Evolutionary conservation across 2,329 filamentous ascomycete species (phyloP), one percentile per base, ranked within the genome.

Genomic region (Exophiala sideris): DNA sequence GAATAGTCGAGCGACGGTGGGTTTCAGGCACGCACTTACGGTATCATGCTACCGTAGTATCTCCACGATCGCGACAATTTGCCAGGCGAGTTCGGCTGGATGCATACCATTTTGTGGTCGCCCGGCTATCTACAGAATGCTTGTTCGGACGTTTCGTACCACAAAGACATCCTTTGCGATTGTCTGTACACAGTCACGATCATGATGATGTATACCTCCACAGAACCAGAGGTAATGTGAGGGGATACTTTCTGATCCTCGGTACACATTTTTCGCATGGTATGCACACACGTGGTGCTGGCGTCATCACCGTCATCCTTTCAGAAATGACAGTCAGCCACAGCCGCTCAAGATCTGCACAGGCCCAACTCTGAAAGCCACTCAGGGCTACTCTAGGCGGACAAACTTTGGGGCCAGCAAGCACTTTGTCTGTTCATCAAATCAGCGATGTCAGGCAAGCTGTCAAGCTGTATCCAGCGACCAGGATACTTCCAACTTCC

Each of bases 401-500:
- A 21, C 47, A 49, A 20, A 35, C 34, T 45, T 18, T 29, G 49
- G 42, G 41, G 40, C 49, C 24, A 9, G 12, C n/a, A 44, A n/a
- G 18, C 7, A 16, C 18, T 11, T 10, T 9, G n/a, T 5, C 33
- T 11, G 33, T n/a, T 29, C 11, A 24, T 21, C 45, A 40, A 48
- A 48, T 48, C 45, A 48, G 16, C 9, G 10, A 24, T 4, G 10
- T 11, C 46, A 10, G 21, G n/a, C 7, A 21, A 49, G 45, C 45
- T 33, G 21, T 39, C 34, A 40, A 29, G 2, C 24, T 3, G 40
- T 12, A 10, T 46, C 48, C 48, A 44, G 14, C 29, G 46, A 59
- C 57, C 46, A 46, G 57, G 57, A 52, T 56, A 33, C n/a, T 56
- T 56, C 57, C 57, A 56, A 59, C 46, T 59, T 56, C 53, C 51